Percentiles rank a stretch among this genome's conserved stretches.
phyloP scores from a whole-genome alignment of 108 stramenopile genomes.

The Nannochloropsis oceanica region DNA sequence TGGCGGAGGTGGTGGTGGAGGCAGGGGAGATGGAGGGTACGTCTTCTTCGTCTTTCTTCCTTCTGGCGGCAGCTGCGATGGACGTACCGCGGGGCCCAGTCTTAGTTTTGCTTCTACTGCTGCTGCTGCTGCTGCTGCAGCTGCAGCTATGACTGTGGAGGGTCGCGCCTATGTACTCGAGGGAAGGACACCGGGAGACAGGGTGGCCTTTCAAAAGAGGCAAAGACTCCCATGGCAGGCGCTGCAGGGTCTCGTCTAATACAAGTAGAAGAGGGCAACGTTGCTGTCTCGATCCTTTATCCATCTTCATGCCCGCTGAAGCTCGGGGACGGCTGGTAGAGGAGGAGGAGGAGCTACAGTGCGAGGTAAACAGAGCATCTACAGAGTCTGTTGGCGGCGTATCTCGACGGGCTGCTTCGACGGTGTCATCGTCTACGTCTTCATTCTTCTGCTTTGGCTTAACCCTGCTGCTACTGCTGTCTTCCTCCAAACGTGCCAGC shows the following conservation, averaged over 20 bases:
- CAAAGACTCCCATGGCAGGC: slow-evolving; percentile 83
- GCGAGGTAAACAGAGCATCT: background rate
- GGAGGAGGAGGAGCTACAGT: background rate
- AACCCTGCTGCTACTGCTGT: background rate
- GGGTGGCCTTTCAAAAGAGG: slow-evolving; percentile 47
- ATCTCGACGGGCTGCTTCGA: background rate
- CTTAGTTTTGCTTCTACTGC: background rate
- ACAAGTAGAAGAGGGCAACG: slow-evolving; percentile 52
- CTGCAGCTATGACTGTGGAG: background rate
- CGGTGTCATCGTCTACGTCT: background rate
- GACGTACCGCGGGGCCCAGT: background rate
- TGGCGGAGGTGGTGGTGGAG: background rate
- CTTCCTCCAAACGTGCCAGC: background rate
- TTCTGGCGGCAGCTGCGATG: background rate
- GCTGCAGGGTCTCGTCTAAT: slow-evolving; percentile 77
- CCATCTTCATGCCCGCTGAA: background rate
- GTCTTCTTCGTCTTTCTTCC: slow-evolving; percentile 7
- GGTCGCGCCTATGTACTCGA: slow-evolving; percentile 55
- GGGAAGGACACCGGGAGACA: slow-evolving; percentile 72
- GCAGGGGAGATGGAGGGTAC: too few relatives aligned
- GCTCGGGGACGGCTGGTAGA: background rate
- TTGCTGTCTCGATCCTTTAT: background rate
- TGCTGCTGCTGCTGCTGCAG: slow-evolving; percentile 3
- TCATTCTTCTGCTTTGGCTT: background rate
- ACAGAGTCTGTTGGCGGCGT: background rate